These are phyloP conservation scores for Rosellinia necatrix DNA, from an alignment of 2,329 filamentous ascomycete genomes.

Conservation along the genomic window DNA sequence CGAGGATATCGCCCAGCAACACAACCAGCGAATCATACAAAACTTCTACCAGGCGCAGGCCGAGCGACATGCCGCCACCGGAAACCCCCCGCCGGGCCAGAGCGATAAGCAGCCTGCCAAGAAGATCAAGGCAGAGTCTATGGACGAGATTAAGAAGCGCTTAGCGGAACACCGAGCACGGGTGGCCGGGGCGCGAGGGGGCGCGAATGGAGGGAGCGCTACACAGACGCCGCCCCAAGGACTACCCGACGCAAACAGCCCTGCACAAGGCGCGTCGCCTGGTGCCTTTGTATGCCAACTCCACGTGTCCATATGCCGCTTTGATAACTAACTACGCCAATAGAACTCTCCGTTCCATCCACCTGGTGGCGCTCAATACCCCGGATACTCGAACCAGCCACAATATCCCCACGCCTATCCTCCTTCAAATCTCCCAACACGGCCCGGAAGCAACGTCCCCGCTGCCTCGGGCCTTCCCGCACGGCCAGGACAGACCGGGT, in stretches of 20 bases:
- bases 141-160: slow-evolving; percentile 79
- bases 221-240: slow-evolving; percentile 53
- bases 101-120: slow-evolving; percentile 68
- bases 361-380: slow-evolving; percentile 46
- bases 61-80: slow-evolving; percentile 79
- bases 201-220: slow-evolving; percentile 58
- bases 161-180: slow-evolving; percentile 77
- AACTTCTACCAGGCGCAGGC: slow-evolving; percentile 86
- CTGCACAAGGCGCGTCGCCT: slow-evolving; percentile 56
- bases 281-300: slow-evolving; percentile 61
- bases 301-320: neutral
- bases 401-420: slow-evolving; percentile 46
- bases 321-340: slow-evolving; percentile 8
- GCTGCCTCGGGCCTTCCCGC: slow-evolving; percentile 50
- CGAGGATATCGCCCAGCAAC: slow-evolving; percentile 78
- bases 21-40: slow-evolving; percentile 84
- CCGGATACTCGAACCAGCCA: slow-evolving; percentile 47
- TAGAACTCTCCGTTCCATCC: slow-evolving; percentile 51
- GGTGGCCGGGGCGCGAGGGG: slow-evolving; percentile 64
- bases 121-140: slow-evolving; percentile 73
- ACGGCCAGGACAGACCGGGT: slow-evolving; percentile 46
- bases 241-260: slow-evolving; percentile 52
- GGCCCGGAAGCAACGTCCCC: slow-evolving; percentile 49
- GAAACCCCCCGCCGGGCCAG: slow-evolving; percentile 76
- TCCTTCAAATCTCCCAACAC: slow-evolving; percentile 51